A percentile compares a stretch with the other conserved stretches of the same genome.
Conservation (phyloP, 805 yeast genomes). For the Yamadazyma kitorensis region DNA sequence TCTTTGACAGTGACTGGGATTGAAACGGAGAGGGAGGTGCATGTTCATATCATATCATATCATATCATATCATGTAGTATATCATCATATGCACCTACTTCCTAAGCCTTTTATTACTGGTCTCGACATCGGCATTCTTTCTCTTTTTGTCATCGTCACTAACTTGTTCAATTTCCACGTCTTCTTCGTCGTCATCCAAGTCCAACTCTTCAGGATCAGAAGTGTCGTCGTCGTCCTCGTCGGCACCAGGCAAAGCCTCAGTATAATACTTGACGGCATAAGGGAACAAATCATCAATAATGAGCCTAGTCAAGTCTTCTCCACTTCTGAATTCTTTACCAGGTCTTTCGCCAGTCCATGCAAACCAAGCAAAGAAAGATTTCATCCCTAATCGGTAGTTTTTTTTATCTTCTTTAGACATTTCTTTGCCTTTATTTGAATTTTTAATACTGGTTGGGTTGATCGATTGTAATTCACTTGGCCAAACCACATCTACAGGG, state of each 20-base stretch:
- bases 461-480: constrained; percentile 51
- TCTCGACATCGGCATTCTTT: constrained; percentile 6
- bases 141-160: constrained; percentile 1
- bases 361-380: constrained; percentile 84
- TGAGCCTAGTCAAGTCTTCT: constrained; percentile 67
- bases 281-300: constrained; percentile 80
- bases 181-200: constrained; percentile 17
- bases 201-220: constrained; percentile 53
- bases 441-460: constrained; percentile 51
- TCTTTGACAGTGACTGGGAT: no score
- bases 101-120: constrained; percentile 1
- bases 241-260: constrained; percentile 62
- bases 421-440: constrained; percentile 29
- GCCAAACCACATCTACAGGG: constrained; percentile 65
- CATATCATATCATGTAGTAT: no score
- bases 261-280: constrained; percentile 81
- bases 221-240: constrained; percentile 50
- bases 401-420: constrained; percentile 53
- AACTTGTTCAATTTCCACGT: constrained; percentile 1
- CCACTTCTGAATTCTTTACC: constrained; percentile 79
- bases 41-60: no score
- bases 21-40: no score
- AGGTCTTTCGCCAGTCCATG: constrained; percentile 77
- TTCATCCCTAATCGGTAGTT: constrained; percentile 70
- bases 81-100: no score